Evolutionary conservation across 768 basidiomycete genomes (phyloP).

Genomic region (Mycena venus): DNA sequence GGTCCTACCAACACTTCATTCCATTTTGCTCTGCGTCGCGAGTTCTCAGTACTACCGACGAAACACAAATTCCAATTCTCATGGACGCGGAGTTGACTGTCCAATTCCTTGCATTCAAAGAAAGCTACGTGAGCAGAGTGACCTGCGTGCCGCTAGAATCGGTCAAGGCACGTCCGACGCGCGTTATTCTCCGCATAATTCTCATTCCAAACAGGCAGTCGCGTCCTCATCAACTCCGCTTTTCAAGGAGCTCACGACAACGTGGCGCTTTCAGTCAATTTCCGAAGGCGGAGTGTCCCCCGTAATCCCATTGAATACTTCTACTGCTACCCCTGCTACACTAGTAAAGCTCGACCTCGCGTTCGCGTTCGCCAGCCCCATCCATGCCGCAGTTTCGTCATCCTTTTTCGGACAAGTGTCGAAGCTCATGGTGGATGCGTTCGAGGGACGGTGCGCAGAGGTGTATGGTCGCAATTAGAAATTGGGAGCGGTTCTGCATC

Average conservation of each 20-base stretch:
- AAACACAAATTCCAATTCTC: slow-evolving; percentile 48
- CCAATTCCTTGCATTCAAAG: slow-evolving; percentile 88
- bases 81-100: slow-evolving; percentile 91
- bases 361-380: slow-evolving; percentile 89
- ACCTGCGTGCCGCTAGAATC: slow-evolving; percentile 82
- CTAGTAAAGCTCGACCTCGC: slow-evolving; percentile 87
- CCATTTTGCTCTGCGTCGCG: slow-evolving; percentile 89
- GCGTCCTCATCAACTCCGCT: slow-evolving; percentile 79
- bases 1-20: slow-evolving; percentile 87
- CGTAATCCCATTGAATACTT: slow-evolving; percentile 21
- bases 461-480: slow-evolving; percentile 69
- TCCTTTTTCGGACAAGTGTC: slow-evolving; percentile 91
- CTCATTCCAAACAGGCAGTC: slow-evolving; percentile 64
- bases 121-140: slow-evolving; percentile 90
- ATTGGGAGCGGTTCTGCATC: neutral
- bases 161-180: slow-evolving; percentile 74
- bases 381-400: slow-evolving; percentile 87
- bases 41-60: slow-evolving; percentile 60
- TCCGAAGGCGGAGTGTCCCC: slow-evolving; percentile 44
- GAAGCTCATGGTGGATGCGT: slow-evolving; percentile 91
- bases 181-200: slow-evolving; percentile 7
- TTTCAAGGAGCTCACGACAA: slow-evolving; percentile 78
- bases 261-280: slow-evolving; percentile 72
- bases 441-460: slow-evolving; percentile 84
- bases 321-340: slow-evolving; percentile 77